Conservation (phyloP, 345 rosid genomes). For the Eucalyptus globulus region DNA sequence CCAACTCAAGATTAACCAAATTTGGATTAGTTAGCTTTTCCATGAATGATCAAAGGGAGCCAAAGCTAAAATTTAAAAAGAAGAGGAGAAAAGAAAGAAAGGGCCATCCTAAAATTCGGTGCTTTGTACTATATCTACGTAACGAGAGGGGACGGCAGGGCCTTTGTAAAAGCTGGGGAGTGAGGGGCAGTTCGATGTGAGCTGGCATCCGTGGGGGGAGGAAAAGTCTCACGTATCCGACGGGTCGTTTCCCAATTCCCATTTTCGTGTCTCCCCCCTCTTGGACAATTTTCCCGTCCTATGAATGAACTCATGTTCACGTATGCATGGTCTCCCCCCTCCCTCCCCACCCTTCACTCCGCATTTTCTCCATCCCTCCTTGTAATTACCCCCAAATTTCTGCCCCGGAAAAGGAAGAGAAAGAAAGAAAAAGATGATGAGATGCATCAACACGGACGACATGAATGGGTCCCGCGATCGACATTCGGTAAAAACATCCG, state of each 20-base stretch:
- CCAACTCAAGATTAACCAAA: background rate
- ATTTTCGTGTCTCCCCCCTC: background rate
- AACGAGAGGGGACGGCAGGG: background rate
- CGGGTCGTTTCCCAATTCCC: background rate
- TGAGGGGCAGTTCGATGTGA: background rate
- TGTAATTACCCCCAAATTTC: background rate
- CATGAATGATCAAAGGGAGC: background rate
- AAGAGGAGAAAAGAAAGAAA: background rate
- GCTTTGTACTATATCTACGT: background rate
- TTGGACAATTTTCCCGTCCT: background rate
- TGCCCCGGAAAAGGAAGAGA: background rate
- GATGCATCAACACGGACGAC: background rate
- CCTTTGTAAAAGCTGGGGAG: background rate
- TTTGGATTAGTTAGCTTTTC: background rate
- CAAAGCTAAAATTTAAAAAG: background rate
- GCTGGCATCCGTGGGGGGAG: background rate
- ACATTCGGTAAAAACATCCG: no score
- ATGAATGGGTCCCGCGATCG: background rate
- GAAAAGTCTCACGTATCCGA: background rate
- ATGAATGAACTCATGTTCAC: background rate
- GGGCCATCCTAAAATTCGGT: background rate
- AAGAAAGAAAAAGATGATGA: background rate
- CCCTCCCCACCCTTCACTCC: background rate
- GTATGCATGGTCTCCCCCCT: background rate
- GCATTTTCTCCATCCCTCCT: background rate